A percentile compares a stretch with the other conserved stretches of the same genome.
Conservation (phyloP, 2,329 filamentous ascomycete genomes). For the Coleophoma cylindrospora region DNA sequence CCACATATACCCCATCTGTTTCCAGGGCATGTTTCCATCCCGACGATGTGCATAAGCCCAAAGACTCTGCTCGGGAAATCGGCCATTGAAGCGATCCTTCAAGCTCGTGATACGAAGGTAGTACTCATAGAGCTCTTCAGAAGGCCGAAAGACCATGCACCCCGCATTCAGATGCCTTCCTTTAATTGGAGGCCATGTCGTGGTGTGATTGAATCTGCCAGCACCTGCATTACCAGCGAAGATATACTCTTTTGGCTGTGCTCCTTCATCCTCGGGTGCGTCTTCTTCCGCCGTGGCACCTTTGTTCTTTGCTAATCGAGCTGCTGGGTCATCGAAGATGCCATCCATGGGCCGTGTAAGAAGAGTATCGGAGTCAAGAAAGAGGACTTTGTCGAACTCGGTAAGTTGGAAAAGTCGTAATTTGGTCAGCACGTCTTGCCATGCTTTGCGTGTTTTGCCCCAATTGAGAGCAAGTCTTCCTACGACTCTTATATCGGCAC, state of each 20-base stretch:
- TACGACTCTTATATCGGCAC: slow-evolving; percentile 31
- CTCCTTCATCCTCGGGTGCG: slow-evolving; percentile 9
- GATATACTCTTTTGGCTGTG: neutral
- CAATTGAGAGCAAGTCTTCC: slow-evolving; percentile 24
- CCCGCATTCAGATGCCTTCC: slow-evolving; percentile 18
- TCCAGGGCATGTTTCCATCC: slow-evolving; percentile 34
- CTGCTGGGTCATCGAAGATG: slow-evolving; percentile 26
- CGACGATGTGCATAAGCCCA: slow-evolving; percentile 35
- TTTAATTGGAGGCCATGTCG: neutral
- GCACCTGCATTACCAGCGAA: neutral
- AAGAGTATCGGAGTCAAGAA: slow-evolving; percentile 30
- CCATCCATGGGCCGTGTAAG: slow-evolving; percentile 25
- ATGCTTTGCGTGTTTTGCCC: slow-evolving; percentile 26
- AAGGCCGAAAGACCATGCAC: slow-evolving; percentile 32
- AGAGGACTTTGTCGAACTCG: slow-evolving; percentile 29
- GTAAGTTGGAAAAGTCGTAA: slow-evolving; percentile 28
- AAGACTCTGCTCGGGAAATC: slow-evolving; percentile 33
- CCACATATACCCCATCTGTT: slow-evolving; percentile 31
- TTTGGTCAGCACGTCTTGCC: slow-evolving; percentile 24
- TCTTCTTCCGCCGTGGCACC: neutral
- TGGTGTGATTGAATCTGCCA: neutral
- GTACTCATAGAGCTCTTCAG: slow-evolving; percentile 29
- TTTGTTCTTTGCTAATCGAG: neutral
- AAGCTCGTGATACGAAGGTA: slow-evolving; percentile 28
- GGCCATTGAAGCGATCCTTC: slow-evolving; percentile 29